A percentile compares a stretch with the other conserved stretches of the same genome.
These are phyloP conservation scores for Penicillium corylophilum DNA, from an alignment of 2,329 filamentous ascomycete genomes.

Conservation along the genomic window DNA sequence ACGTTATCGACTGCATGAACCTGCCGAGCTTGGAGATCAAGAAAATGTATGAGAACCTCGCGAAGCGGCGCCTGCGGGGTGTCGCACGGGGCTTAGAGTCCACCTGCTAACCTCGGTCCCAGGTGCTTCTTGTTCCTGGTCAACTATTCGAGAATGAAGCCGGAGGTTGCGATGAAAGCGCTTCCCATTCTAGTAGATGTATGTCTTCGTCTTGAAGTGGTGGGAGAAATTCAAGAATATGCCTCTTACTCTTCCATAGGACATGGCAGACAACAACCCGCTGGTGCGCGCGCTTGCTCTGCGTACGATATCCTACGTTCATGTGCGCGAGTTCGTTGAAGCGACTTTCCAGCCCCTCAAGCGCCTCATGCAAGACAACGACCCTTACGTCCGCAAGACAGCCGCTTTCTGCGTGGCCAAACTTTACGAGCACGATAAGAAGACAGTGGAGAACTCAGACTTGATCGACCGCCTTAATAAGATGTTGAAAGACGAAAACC, in stretches of 20 bases:
- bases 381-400: slow-evolving; percentile 97
- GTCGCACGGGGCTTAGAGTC: background rate
- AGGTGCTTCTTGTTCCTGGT: slow-evolving; percentile 98
- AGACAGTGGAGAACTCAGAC: slow-evolving; percentile 85
- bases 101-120: slow-evolving; percentile 14
- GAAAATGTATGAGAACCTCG: slow-evolving; percentile 71
- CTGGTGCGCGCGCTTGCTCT: slow-evolving; percentile 88
- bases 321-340: slow-evolving; percentile 93
- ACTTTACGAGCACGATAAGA: slow-evolving; percentile 91
- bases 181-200: slow-evolving; percentile 82
- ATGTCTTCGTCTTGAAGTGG: slow-evolving; percentile 27
- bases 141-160: slow-evolving; percentile 93
- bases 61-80: background rate
- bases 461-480: slow-evolving; percentile 88
- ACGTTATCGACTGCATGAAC: slow-evolving; percentile 93
- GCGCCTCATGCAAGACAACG: slow-evolving; percentile 75
- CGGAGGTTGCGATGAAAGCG: slow-evolving; percentile 90
- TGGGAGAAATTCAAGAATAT: background rate
- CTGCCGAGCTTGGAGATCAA: slow-evolving; percentile 96
- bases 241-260: slow-evolving; percentile 50
- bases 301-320: slow-evolving; percentile 95
- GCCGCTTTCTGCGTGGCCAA: slow-evolving; percentile 96
- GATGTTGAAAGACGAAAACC: slow-evolving; percentile 92
- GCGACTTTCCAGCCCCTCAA: slow-evolving; percentile 83
- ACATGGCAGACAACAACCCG: slow-evolving; percentile 91